Evolutionary conservation across 805 yeast species (phyloP).

Genomic region (Tetrapisispora taiwanensis): DNA sequence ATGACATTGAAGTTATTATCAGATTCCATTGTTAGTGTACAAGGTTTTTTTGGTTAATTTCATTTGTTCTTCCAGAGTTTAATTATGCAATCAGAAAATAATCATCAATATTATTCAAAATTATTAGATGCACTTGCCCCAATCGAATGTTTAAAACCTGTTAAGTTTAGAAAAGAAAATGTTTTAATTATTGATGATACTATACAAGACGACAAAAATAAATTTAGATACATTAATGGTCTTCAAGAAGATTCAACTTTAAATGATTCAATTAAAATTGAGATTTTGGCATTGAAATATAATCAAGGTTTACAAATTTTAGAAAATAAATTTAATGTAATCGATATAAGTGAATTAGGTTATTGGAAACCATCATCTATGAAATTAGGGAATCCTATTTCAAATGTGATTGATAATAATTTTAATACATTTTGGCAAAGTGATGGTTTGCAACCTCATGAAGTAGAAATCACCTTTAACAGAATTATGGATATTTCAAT

Average conservation of each 20-base stretch:
- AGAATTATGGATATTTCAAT: conserved; percentile 62
- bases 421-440: conserved; percentile 85
- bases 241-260: conserved; percentile 9
- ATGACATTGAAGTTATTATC: too few relatives aligned
- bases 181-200: conserved; percentile 9
- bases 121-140: background rate
- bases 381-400: conserved; percentile 64
- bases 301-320: conserved; percentile 16
- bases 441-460: conserved; percentile 87
- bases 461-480: conserved; percentile 65
- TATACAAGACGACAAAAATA: conserved; percentile 7
- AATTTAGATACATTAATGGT: conserved; percentile 10
- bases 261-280: conserved; percentile 13
- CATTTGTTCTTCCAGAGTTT: too few relatives aligned
- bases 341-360: conserved; percentile 73
- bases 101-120: background rate
- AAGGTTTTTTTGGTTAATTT: too few relatives aligned
- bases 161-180: background rate
- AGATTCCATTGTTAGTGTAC: too few relatives aligned
- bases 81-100: background rate
- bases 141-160: background rate
- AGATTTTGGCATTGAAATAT: conserved; percentile 11
- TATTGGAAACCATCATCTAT: conserved; percentile 73
- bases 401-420: conserved; percentile 62
- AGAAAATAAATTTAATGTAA: conserved; percentile 34